A percentile compares a stretch with the other conserved stretches of the same genome.
These are phyloP conservation scores for Pseudocercospora cruenta DNA, from an alignment of 2,329 filamentous ascomycete genomes.

Conservation along the genomic window DNA sequence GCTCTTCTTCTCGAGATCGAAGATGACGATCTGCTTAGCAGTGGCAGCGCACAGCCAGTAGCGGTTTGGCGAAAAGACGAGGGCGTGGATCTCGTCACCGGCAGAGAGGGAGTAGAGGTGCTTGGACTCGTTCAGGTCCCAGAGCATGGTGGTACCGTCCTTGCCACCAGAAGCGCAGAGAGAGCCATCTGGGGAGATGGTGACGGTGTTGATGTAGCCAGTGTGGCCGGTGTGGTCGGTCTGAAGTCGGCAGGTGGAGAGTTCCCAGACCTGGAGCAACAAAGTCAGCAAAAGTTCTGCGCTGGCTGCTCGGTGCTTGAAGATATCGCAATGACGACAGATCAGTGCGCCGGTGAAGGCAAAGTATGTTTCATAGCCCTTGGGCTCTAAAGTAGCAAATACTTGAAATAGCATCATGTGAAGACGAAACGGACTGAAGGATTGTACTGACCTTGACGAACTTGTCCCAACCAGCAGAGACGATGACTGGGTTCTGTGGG, in stretches of 20 bases:
- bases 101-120: slow-evolving; percentile 99
- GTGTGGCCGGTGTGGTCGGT: slow-evolving; percentile 99
- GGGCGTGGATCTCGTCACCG: slow-evolving; percentile 99
- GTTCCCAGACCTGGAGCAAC: slow-evolving; percentile 87
- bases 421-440: slow-evolving; percentile 37
- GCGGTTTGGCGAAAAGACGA: slow-evolving; percentile 99
- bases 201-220: slow-evolving; percentile 99
- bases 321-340: neutral
- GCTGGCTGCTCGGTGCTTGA: neutral
- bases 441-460: slow-evolving; percentile 88
- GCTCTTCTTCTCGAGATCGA: slow-evolving; percentile 99
- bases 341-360: slow-evolving; percentile 87
- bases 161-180: slow-evolving; percentile 99
- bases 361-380: slow-evolving; percentile 86
- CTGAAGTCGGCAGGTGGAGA: slow-evolving; percentile 98
- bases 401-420: slow-evolving; percentile 93
- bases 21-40: slow-evolving; percentile 98
- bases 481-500: slow-evolving; percentile 99
- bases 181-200: slow-evolving; percentile 98
- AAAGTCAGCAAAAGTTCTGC: slow-evolving; percentile 10
- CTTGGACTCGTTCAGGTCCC: slow-evolving; percentile 99
- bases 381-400: slow-evolving; percentile 99
- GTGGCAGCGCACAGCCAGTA: slow-evolving; percentile 99
- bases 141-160: slow-evolving; percentile 99
- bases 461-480: slow-evolving; percentile 99